Conservation (phyloP, 768 basidiomycete genomes). For the Hirschioporus abietinus region DNA sequence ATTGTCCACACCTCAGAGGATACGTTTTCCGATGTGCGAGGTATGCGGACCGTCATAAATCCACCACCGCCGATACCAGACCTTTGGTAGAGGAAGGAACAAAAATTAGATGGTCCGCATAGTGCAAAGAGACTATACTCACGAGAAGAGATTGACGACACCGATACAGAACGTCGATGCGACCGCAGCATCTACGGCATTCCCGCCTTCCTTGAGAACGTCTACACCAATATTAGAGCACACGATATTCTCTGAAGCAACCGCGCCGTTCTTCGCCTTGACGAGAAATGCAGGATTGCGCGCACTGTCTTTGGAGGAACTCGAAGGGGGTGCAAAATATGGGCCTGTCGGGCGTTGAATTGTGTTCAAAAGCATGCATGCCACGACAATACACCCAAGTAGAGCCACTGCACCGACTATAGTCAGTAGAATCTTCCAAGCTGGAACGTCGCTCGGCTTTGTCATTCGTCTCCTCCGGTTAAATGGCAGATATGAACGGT, state of each 20-base stretch:
- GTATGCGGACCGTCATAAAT: conserved; percentile 78
- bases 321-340: not conserved
- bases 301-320: not conserved
- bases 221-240: conserved; percentile 85
- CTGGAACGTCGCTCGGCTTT: not conserved
- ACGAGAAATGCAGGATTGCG: conserved; percentile 56
- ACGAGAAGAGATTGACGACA: conserved; percentile 90
- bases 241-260: conserved; percentile 83
- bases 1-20: conserved; percentile 63
- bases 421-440: not conserved
- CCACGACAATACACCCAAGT: not conserved
- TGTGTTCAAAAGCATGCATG: not conserved
- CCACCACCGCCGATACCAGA: conserved; percentile 85
- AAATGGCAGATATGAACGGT: not conserved
- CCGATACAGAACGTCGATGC: conserved; percentile 74
- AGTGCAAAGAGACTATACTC: conserved; percentile 24
- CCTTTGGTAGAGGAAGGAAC: conserved; percentile 26
- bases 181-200: conserved; percentile 86
- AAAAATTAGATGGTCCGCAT: conserved; percentile 8
- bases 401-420: not conserved
- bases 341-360: not conserved
- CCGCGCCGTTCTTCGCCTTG: conserved; percentile 71
- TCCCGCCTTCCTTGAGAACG: conserved; percentile 76
- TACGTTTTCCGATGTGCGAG: conserved; percentile 37
- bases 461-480: not conserved